Percentiles rank a stretch among this genome's conserved stretches.
These are phyloP conservation scores for Murraya koenigii DNA, from an alignment of 345 rosid species.

Conservation along the genomic window DNA sequence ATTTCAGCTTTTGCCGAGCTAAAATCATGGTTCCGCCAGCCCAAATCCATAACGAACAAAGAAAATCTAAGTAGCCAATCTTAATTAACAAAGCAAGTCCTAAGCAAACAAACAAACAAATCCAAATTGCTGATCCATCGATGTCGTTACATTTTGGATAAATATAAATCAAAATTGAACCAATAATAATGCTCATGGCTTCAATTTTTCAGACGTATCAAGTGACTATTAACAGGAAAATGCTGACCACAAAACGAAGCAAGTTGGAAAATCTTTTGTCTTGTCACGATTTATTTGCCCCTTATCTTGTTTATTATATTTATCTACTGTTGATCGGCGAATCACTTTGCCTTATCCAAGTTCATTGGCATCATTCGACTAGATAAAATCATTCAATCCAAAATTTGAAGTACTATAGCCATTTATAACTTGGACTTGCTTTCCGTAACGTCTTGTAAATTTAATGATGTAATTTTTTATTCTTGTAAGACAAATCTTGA, in stretches of 20 bases:
- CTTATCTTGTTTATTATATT: conserved; percentile 4
- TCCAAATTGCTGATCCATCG: neutral
- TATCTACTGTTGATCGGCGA: neutral
- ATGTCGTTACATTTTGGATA: neutral
- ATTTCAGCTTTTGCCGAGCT: too few species aligned
- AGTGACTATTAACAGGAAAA: neutral
- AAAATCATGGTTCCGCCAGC: too few species aligned
- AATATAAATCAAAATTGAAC: neutral
- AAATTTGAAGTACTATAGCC: neutral
- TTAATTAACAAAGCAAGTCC: neutral
- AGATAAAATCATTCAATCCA: neutral
- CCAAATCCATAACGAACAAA: neutral
- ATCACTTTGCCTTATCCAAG: conserved; percentile 4
- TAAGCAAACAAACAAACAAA: neutral
- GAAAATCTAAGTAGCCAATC: neutral
- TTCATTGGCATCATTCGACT: neutral
- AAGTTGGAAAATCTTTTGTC: conserved; percentile 10
- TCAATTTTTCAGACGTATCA: neutral
- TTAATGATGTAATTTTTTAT: too few species aligned
- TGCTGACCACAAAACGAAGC: neutral
- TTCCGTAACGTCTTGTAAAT: too few species aligned
- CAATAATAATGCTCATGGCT: neutral
- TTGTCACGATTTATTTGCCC: conserved; percentile 2
- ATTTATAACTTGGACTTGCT: too few species aligned
- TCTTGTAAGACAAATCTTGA: too few species aligned